Evolutionary conservation across 768 basidiomycete species (phyloP).

Genomic region (Ephemerocybe angulata): DNA sequence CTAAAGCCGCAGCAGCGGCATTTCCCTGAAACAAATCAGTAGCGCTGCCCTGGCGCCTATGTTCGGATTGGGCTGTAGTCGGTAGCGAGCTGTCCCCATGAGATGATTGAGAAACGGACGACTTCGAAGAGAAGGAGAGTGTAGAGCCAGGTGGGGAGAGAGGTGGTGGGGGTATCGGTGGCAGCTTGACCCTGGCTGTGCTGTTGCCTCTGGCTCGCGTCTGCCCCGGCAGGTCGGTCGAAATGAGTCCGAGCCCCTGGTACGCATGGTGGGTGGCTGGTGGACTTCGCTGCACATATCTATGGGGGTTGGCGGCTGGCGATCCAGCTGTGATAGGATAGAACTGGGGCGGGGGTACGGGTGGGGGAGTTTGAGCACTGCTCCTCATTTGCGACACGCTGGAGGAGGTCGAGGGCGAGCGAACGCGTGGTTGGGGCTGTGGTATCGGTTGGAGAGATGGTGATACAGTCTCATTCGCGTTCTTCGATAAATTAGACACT

Average conservation of each 20-base stretch:
- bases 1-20: constrained; percentile 17
- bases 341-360: constrained; percentile 28
- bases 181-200: constrained; percentile 47
- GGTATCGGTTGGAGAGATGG: constrained; percentile 15
- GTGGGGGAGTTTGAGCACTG: constrained; percentile 17
- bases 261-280: constrained; percentile 27
- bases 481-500: constrained; percentile 48
- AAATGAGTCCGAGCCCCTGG: constrained; percentile 26
- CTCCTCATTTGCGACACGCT: constrained; percentile 24
- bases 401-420: constrained; percentile 42
- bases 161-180: constrained; percentile 57
- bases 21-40: not conserved
- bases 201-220: constrained; percentile 15
- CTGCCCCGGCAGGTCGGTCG: constrained; percentile 8
- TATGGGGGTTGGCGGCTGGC: constrained; percentile 58
- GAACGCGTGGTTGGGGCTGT: constrained; percentile 26
- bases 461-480: constrained; percentile 18
- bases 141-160: constrained; percentile 70
- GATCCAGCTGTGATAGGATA: constrained; percentile 57
- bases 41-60: too few species aligned
- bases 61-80: not conserved
- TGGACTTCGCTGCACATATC: constrained; percentile 38
- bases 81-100: constrained; percentile 12
- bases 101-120: constrained; percentile 56
- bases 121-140: constrained; percentile 75